phyloP scores from a whole-genome alignment of 768 basidiomycete species.

The Collybiopsis luxurians region DNA sequence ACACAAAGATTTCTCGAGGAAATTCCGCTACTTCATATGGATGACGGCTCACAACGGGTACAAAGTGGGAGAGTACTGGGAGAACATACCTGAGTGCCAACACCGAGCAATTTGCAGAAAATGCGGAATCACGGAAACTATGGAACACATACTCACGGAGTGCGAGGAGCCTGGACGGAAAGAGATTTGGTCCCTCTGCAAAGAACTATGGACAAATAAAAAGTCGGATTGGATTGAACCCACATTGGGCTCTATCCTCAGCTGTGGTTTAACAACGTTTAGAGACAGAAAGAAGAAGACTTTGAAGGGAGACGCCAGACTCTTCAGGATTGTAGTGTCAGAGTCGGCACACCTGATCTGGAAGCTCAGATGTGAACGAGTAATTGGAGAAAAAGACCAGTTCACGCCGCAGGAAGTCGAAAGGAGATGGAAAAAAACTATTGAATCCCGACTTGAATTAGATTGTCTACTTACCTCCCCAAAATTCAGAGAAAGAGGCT shows the following conservation, averaged over 20 bases:
- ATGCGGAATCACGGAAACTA: slow-evolving; percentile 16
- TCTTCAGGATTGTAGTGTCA: slow-evolving; percentile 22
- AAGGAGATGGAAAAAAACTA: slow-evolving; percentile 12
- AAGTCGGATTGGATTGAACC: not conserved
- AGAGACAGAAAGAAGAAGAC: slow-evolving; percentile 1
- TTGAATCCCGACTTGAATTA: slow-evolving; percentile 15
- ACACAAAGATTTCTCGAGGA: slow-evolving; percentile 1
- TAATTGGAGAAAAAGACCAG: slow-evolving; percentile 14
- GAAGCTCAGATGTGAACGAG: slow-evolving; percentile 24
- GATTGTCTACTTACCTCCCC: slow-evolving; percentile 12
- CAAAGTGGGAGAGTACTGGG: slow-evolving; percentile 15
- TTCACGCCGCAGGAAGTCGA: slow-evolving; percentile 3
- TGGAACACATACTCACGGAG: not conserved
- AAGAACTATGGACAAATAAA: no score
- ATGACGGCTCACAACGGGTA: slow-evolving; percentile 17
- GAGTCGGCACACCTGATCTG: slow-evolving; percentile 28
- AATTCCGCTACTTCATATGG: slow-evolving; percentile 13
- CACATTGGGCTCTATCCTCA: slow-evolving; percentile 17
- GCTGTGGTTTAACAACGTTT: slow-evolving; percentile 9
- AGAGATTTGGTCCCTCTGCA: no score
- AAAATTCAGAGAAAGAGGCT: slow-evolving; percentile 12
- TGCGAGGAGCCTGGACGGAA: no score
- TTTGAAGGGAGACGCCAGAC: slow-evolving; percentile 9
- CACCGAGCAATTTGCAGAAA: slow-evolving; percentile 11
- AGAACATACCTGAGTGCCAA: not conserved